Evolutionary conservation across 2,329 filamentous ascomycete genomes (phyloP).

Genomic region (Fusarium palustre): DNA sequence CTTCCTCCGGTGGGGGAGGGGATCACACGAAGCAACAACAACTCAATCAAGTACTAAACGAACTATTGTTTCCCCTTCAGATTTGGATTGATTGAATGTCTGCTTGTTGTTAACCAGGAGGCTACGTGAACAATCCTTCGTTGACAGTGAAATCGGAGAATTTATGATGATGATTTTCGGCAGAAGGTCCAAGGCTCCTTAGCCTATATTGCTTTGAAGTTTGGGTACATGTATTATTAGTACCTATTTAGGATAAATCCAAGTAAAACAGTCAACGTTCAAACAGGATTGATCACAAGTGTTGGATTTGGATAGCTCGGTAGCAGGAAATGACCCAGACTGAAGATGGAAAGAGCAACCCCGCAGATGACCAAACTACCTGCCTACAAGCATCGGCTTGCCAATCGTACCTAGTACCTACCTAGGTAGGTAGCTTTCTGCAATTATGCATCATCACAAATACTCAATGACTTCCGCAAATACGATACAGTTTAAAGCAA

Average conservation of each 20-base stretch:
- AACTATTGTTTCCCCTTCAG: neutral
- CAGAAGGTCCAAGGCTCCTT: neutral
- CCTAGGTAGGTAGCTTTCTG: neutral
- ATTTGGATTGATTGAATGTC: neutral
- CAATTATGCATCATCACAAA: neutral
- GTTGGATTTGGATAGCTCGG: neutral
- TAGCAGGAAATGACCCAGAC: neutral
- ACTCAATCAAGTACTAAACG: neutral
- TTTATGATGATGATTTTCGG: neutral
- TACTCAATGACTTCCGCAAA: neutral
- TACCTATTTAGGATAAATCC: neutral
- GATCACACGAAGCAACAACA: neutral
- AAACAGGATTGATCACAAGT: neutral
- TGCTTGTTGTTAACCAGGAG: neutral
- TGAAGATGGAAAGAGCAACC: conserved; percentile 1
- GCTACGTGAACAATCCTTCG: neutral
- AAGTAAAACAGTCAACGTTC: neutral
- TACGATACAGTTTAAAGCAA: neutral
- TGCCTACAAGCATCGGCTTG: neutral
- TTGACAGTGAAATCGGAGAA: neutral
- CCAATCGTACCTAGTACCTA: neutral
- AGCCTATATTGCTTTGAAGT: neutral
- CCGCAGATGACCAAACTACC: conserved; percentile 1
- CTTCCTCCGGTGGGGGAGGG: conserved; percentile 17
- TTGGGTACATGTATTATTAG: neutral